Conservation (phyloP, 192 early-diverging fungal species). For the Rhizophagus sp. region DNA sequence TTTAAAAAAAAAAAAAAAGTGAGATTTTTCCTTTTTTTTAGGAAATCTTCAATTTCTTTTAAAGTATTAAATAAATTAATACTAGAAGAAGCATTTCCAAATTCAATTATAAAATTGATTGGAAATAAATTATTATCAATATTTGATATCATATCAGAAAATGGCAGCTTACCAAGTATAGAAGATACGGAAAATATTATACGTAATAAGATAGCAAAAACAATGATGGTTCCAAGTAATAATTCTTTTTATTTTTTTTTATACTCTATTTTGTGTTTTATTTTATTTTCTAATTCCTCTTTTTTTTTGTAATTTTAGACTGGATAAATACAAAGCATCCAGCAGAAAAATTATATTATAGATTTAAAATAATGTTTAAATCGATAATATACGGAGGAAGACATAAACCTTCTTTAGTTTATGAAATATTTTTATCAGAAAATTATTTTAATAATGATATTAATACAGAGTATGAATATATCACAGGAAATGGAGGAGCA, state of each 20-base stretch:
- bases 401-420: not conserved
- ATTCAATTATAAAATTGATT: not conserved
- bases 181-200: not conserved
- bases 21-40: not conserved
- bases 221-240: not conserved
- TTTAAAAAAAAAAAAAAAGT: not conserved
- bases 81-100: slow-evolving; percentile 9
- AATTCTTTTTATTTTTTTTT: not conserved
- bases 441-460: not conserved
- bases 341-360: not conserved
- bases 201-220: not conserved
- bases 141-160: not conserved
- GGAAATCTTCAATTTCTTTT: not conserved
- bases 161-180: not conserved
- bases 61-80: slow-evolving; percentile 7
- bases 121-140: not conserved
- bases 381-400: slow-evolving; percentile 11
- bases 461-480: not conserved
- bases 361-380: slow-evolving; percentile 22
- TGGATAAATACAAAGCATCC: slow-evolving; percentile 16
- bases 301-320: not conserved
- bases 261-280: not conserved
- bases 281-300: not conserved
- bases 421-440: too few relatives aligned
- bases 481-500: not conserved